Conservation (phyloP, 345 rosid species). For the Limnanthes douglasii region DNA sequence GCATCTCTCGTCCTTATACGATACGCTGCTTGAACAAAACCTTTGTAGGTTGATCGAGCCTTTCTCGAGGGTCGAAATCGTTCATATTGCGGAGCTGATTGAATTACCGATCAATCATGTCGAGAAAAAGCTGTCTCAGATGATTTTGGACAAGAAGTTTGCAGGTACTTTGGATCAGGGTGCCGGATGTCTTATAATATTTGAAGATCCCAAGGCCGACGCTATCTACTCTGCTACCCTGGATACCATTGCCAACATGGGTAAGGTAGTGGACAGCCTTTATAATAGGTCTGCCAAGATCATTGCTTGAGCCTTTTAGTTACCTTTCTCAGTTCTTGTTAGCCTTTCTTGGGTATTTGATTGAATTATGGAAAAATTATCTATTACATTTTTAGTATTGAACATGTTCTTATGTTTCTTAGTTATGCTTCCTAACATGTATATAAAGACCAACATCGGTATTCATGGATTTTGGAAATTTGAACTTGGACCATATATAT, state of each 20-base stretch:
- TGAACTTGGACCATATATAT: too few species aligned
- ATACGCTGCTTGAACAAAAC: conserved; percentile 53
- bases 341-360: too few species aligned
- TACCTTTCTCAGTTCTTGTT: too few species aligned
- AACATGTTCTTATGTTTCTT: too few species aligned
- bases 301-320: conserved; percentile 19
- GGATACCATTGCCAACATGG: conserved; percentile 52
- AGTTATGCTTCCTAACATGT: too few species aligned
- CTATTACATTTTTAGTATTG: too few species aligned
- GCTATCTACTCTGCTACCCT: conserved; percentile 43
- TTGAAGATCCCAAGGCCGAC: conserved; percentile 43
- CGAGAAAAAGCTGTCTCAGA: conserved; percentile 60
- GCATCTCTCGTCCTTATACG: conserved; percentile 51
- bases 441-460: too few species aligned
- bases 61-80: conserved; percentile 55
- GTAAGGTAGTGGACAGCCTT: conserved; percentile 68
- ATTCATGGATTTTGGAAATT: too few species aligned
- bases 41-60: conserved; percentile 61
- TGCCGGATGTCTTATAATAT: conserved; percentile 62
- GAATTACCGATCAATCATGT: conserved; percentile 33
- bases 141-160: conserved; percentile 59
- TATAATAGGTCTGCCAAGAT: conserved; percentile 61
- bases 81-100: conserved; percentile 41
- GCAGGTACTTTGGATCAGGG: conserved; percentile 67
- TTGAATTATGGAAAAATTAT: too few species aligned